Percentiles rank a stretch among this genome's conserved stretches.
phyloP scores from a whole-genome alignment of 2,329 filamentous ascomycete genomes.

The Calonectria pseudoturangicola region DNA sequence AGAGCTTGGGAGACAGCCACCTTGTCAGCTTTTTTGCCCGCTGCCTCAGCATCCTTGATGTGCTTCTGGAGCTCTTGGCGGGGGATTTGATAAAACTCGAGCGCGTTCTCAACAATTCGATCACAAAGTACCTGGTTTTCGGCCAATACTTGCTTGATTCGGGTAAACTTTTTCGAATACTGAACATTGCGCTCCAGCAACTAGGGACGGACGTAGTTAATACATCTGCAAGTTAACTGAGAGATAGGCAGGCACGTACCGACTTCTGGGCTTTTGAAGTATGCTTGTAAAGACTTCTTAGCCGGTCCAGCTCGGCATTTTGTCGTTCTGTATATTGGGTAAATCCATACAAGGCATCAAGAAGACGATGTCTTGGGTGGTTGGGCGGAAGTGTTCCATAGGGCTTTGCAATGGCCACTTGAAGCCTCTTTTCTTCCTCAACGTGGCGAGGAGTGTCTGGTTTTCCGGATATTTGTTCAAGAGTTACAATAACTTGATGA shows the following conservation, averaged over 20 bases:
- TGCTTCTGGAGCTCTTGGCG: slow-evolving; percentile 66
- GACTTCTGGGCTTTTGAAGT: slow-evolving; percentile 59
- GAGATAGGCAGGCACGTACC: slow-evolving; percentile 38
- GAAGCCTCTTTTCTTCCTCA: slow-evolving; percentile 56
- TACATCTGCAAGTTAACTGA: not conserved
- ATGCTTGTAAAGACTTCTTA: slow-evolving; percentile 61
- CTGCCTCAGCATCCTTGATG: slow-evolving; percentile 61
- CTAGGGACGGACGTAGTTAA: slow-evolving; percentile 50
- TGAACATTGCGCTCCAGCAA: slow-evolving; percentile 73
- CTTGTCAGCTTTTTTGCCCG: slow-evolving; percentile 64
- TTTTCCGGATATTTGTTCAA: slow-evolving; percentile 50
- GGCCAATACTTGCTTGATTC: slow-evolving; percentile 64
- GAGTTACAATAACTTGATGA: slow-evolving; percentile 53
- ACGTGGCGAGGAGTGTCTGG: slow-evolving; percentile 53
- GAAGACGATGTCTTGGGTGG: slow-evolving; percentile 62
- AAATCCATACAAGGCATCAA: slow-evolving; percentile 64
- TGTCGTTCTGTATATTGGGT: slow-evolving; percentile 59
- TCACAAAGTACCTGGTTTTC: slow-evolving; percentile 68
- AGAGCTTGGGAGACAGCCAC: slow-evolving; percentile 71
- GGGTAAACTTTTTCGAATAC: slow-evolving; percentile 73
- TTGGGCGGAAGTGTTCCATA: slow-evolving; percentile 58
- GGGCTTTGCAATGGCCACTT: slow-evolving; percentile 54
- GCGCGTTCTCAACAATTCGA: slow-evolving; percentile 65
- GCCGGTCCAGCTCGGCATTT: slow-evolving; percentile 60
- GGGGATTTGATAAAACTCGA: slow-evolving; percentile 67